Conservation (phyloP, 345 rosid genomes). For the Rubroshorea leprosula region DNA sequence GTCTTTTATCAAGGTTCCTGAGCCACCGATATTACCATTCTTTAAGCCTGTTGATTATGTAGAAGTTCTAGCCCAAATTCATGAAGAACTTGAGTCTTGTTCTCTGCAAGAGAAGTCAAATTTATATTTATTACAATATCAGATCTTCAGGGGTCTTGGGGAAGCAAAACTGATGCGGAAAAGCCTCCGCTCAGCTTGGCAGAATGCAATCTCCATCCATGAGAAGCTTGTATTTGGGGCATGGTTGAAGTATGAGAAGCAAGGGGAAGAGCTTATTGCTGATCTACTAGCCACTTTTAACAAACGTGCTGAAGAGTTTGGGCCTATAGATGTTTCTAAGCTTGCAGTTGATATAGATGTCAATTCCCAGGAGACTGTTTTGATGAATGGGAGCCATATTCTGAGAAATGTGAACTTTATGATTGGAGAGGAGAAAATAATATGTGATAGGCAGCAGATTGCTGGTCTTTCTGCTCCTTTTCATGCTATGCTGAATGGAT, state of each 20-base stretch:
- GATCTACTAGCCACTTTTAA: conserved; percentile 78
- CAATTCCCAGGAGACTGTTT: conserved; percentile 30
- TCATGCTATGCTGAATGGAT: conserved; percentile 85
- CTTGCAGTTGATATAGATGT: conserved; percentile 30
- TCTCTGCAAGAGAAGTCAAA: conserved; percentile 51
- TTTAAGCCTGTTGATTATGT: conserved; percentile 88
- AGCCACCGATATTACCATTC: conserved; percentile 65
- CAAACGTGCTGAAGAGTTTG: conserved; percentile 65
- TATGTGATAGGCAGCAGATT: conserved; percentile 73
- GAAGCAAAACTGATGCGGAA: conserved; percentile 80
- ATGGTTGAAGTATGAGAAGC: conserved; percentile 86
- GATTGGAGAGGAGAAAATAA: conserved; percentile 68
- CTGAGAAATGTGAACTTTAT: conserved; percentile 49
- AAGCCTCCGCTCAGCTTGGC: conserved; percentile 94
- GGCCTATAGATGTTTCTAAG: conserved; percentile 58
- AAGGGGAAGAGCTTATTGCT: conserved; percentile 79
- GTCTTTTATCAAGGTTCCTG: conserved; percentile 90
- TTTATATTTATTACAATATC: conserved; percentile 74
- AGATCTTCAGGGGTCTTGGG: conserved; percentile 88
- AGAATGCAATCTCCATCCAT: conserved; percentile 68
- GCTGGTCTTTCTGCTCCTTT: conserved; percentile 86
- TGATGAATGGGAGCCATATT: conserved; percentile 25
- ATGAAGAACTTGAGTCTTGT: conserved; percentile 91
- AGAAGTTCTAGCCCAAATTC: conserved; percentile 93
- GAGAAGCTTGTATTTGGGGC: conserved; percentile 89